Evolutionary conservation across 352 stramenopile genomes (phyloP), one percentile per base, ranked within the genome.

Genomic region (Discostella stelligera): DNA sequence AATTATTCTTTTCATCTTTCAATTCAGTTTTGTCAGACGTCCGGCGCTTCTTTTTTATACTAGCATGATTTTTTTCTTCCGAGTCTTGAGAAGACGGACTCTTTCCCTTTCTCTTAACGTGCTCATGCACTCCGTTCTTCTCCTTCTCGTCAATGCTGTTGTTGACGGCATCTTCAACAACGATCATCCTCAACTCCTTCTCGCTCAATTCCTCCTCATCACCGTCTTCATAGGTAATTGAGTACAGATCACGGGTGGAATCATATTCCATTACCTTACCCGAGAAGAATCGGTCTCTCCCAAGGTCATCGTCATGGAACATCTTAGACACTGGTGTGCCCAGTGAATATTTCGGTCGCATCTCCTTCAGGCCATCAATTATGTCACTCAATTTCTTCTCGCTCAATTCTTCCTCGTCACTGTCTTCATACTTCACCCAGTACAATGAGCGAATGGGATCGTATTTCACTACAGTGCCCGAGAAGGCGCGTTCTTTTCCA

Each of bases 201-300:
- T 74, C 49, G 21, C 66, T 60, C 46, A 85, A 60, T 39, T 85
- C 77, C 49, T 88, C 77, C 10, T 37, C n/a, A 53, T 86, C 74
- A 0, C 50, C 69, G 73, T 86, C 74, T 13, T 84, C 80, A 67
- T 87, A 71, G 25, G 3, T 67, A 18, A 74, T 27, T 2, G 21
- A 30, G 30, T 77, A 86, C 21, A 73, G 49, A 25, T 52, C 46
- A 20, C 53, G 23, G 1, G 50, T 44, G 1, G 37, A 8, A 72
- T 82, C 59, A 25, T 70, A 81, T 4, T 13, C 13, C n/a, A 39
- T 61, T 7, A 85, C 62, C 7, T 46, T 60, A 1, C 73, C 78
- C 0, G 49, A 39, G 53, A 76, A 85, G 27, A 52, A 13, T 25
- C 41, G 14, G 0, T 53, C 16, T 1, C 44, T 8, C 2, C 48